A percentile compares a stretch with the other conserved stretches of the same genome.
These are phyloP conservation scores for Tilletia caries DNA, from an alignment of 1,284 basidiomycete genomes.

Conservation along the genomic window DNA sequence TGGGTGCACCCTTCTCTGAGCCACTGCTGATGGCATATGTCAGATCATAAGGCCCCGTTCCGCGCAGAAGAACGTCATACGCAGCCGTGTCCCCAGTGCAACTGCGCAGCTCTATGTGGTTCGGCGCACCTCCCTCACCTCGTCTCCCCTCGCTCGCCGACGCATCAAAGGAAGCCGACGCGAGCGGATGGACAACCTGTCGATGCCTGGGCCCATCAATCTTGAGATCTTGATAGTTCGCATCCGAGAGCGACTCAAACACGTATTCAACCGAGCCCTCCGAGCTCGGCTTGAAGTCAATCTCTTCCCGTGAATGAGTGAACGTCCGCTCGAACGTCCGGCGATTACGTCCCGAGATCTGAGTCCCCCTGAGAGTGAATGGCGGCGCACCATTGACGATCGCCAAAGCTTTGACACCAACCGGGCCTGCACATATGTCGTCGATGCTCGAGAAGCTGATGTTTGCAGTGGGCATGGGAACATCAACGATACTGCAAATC, in stretches of 20 bases:
- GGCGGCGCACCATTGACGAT: constrained; percentile 85
- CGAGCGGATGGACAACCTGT: constrained; percentile 48
- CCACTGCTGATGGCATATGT: constrained; percentile 38
- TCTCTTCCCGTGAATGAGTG: constrained; percentile 70
- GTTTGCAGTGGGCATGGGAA: constrained; percentile 72
- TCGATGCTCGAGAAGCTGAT: constrained; percentile 86
- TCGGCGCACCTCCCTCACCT: constrained; percentile 18
- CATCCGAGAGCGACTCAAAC: constrained; percentile 76
- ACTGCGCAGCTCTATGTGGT: constrained; percentile 42
- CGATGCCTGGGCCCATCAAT: constrained; percentile 47
- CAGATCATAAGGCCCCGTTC: constrained; percentile 48
- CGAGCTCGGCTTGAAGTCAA: constrained; percentile 79
- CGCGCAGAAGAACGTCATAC: constrained; percentile 43
- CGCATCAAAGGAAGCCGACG: constrained; percentile 38
- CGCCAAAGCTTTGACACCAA: constrained; percentile 81
- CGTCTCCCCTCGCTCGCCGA: neutral
- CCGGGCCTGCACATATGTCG: constrained; percentile 80
- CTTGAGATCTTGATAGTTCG: constrained; percentile 70
- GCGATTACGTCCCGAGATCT: constrained; percentile 69
- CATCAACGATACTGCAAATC: constrained; percentile 44
- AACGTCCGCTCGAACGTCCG: constrained; percentile 58
- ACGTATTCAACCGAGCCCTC: constrained; percentile 86
- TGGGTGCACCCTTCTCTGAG: constrained; percentile 15
- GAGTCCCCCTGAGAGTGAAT: constrained; percentile 66
- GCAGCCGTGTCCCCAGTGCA: constrained; percentile 44